phyloP scores from a whole-genome alignment of 176 grass and related monocot genomes.

The Calamus simplicifolius region DNA sequence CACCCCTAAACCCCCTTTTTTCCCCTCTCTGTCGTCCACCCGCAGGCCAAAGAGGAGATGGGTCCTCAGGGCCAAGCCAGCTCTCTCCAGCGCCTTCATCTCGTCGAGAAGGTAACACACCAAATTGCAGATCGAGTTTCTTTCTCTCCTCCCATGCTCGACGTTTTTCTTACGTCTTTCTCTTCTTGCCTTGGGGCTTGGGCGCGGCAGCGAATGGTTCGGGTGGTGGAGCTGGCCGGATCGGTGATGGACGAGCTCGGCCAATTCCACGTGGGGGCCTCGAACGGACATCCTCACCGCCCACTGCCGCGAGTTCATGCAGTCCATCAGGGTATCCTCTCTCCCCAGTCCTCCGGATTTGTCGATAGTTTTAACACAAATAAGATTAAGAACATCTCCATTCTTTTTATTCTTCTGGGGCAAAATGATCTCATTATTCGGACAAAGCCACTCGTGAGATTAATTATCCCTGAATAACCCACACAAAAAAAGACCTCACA shows the following conservation, averaged over 20 bases:
- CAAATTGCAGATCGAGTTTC: neutral
- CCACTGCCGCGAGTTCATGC: conserved; percentile 80
- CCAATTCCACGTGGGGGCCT: conserved; percentile 50
- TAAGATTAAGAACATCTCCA: too few species aligned
- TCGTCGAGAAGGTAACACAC: conserved; percentile 57
- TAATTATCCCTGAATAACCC: too few species aligned
- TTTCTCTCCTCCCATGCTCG: neutral
- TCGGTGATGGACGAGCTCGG: conserved; percentile 85
- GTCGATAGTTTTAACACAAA: too few species aligned
- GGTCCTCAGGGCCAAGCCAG: conserved; percentile 46
- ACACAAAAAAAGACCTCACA: too few species aligned
- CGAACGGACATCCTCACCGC: conserved; percentile 33
- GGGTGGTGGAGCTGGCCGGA: conserved; percentile 64
- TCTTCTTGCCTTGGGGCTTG: neutral
- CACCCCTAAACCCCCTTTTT: too few species aligned
- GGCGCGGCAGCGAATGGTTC: conserved; percentile 51
- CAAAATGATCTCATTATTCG: neutral
- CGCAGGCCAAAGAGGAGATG: conserved; percentile 13
- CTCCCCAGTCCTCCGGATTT: neutral
- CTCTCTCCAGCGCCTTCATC: conserved; percentile 75
- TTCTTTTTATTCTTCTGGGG: neutral
- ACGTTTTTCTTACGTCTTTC: neutral
- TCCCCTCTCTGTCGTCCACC: too few species aligned
- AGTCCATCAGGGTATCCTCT: conserved; percentile 53
- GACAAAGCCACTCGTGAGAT: too few species aligned